These are phyloP conservation scores for Aspergillus carlsbadensis DNA, from an alignment of 495 filamentous ascomycete genomes.

Conservation along the genomic window DNA sequence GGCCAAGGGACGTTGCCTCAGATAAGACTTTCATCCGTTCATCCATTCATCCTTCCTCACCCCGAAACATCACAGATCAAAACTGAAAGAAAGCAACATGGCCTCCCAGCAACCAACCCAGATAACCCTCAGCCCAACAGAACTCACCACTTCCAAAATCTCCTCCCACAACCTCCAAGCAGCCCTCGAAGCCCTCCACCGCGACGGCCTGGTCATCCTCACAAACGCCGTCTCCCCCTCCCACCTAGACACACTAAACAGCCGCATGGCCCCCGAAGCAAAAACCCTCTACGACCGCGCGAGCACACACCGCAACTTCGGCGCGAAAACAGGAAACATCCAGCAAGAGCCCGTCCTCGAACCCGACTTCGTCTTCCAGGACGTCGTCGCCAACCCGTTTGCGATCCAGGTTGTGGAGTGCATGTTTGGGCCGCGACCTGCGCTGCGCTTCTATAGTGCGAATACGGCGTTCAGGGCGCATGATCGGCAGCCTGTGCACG, in stretches of 20 bases:
- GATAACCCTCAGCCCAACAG: neutral
- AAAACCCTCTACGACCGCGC: conserved; percentile 35
- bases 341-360: conserved; percentile 52
- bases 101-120: neutral
- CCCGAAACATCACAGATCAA: too few relatives aligned
- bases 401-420: conserved; percentile 48
- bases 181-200: conserved; percentile 45
- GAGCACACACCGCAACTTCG: conserved; percentile 49
- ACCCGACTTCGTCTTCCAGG: conserved; percentile 36
- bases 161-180: conserved; percentile 47
- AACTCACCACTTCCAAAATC: conserved; percentile 16
- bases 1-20: too few relatives aligned
- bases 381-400: conserved; percentile 48
- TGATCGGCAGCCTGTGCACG: conserved; percentile 51
- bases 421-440: conserved; percentile 47
- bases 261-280: conserved; percentile 53
- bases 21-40: too few relatives aligned
- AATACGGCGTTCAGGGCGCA: conserved; percentile 49
- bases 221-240: conserved; percentile 42
- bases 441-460: conserved; percentile 50
- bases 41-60: too few relatives aligned
- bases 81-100: too few relatives aligned
- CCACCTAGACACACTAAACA: conserved; percentile 49
- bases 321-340: conserved; percentile 51
- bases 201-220: conserved; percentile 53